phyloP scores from a whole-genome alignment of 495 filamentous ascomycete species.

The Tuber aestivum region DNA sequence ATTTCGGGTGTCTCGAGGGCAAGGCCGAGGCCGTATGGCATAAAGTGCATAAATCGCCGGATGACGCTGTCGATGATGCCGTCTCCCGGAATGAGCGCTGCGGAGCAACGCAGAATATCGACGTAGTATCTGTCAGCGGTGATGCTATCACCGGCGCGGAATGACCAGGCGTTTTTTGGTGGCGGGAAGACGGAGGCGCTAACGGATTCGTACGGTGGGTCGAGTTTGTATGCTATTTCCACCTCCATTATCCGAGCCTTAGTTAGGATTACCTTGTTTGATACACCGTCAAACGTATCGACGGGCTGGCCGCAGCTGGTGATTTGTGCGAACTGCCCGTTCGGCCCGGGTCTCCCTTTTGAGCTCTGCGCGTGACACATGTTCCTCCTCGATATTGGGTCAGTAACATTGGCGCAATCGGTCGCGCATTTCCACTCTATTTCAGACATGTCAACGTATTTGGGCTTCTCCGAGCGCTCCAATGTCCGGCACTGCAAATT shows the following conservation, averaged over 20 bases:
- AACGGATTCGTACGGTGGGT: constrained; percentile 26
- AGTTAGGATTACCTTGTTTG: constrained; percentile 9
- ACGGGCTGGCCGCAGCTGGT: constrained; percentile 20
- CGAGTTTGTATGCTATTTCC: constrained; percentile 31
- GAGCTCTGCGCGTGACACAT: constrained; percentile 26
- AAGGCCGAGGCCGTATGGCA: constrained; percentile 26
- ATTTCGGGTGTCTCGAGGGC: neutral
- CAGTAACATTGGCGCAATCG: constrained; percentile 16
- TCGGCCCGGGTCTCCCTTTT: constrained; percentile 12
- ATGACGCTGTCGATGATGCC: constrained; percentile 31
- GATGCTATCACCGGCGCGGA: constrained; percentile 25
- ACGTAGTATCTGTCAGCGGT: constrained; percentile 26
- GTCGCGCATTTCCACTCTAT: constrained; percentile 19
- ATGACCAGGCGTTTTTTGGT: constrained; percentile 21
- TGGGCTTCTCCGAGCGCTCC: constrained; percentile 13
- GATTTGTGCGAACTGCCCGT: constrained; percentile 19
- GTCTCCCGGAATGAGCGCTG: constrained; percentile 26
- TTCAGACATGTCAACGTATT: constrained; percentile 21
- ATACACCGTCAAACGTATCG: constrained; percentile 4
- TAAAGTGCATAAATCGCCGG: constrained; percentile 32
- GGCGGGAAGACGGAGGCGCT: constrained; percentile 16
- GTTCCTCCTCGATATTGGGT: constrained; percentile 4
- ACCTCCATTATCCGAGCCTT: constrained; percentile 16
- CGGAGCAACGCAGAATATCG: constrained; percentile 22
- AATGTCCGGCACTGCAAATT: constrained; percentile 19